A percentile compares a stretch with the other conserved stretches of the same genome.
These are phyloP conservation scores for Arctostaphylos glauca DNA, from an alignment of 148 eudicot species.

Conservation along the genomic window DNA sequence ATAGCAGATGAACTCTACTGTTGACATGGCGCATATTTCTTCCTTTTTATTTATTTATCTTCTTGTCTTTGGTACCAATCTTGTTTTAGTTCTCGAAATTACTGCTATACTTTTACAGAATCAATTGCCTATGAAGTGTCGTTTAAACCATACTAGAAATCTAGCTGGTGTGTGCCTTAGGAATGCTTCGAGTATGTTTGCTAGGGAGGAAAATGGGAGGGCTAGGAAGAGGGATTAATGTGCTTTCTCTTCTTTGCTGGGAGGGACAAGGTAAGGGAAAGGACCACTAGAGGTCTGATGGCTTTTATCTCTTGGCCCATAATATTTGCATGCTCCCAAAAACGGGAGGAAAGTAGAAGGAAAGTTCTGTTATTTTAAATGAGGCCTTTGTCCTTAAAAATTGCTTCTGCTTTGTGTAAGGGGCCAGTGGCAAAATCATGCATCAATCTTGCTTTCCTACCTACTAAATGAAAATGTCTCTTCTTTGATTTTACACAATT, in stretches of 20 bases:
- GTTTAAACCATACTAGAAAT: not conserved
- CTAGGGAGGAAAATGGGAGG: not conserved
- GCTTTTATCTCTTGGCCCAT: not conserved
- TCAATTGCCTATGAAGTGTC: not conserved
- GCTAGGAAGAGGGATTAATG: not conserved
- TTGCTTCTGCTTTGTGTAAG: not conserved
- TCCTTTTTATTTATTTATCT: not conserved
- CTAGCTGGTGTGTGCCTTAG: not conserved
- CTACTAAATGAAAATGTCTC: not conserved
- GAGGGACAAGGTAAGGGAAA: not conserved
- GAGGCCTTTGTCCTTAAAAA: not conserved
- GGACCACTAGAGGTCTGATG: not conserved
- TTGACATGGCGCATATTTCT: not conserved
- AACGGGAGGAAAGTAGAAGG: not conserved
- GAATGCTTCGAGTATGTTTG: not conserved
- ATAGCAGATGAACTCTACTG: not conserved
- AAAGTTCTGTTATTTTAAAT: not conserved
- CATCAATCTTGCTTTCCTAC: not conserved
- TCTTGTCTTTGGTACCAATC: not conserved
- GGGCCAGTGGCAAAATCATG: not conserved
- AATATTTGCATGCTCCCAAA: not conserved
- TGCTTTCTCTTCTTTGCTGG: not conserved
- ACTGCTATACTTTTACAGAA: not conserved
- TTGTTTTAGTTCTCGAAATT: not conserved
- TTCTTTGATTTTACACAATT: not conserved